Evolutionary conservation across 257 asterid species (phyloP), one percentile per base, ranked within the genome.

Genomic region (Verbascum thapsus): DNA sequence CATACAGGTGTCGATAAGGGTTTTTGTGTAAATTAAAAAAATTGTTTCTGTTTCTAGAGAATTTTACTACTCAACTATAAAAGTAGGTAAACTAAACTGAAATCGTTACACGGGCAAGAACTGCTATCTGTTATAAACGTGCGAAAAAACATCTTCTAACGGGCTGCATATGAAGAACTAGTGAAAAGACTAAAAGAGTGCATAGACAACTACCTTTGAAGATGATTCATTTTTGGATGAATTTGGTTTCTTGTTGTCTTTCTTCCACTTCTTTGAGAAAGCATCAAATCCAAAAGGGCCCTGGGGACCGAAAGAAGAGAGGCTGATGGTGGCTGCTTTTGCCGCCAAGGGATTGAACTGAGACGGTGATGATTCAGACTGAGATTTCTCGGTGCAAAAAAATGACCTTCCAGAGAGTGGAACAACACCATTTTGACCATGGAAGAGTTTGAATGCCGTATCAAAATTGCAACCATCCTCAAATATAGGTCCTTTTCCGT

Each of bases 381-480:
- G 76, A 44, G 72, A 54, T 63, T 75, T 82, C 74, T 77, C 90
- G 49, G 75, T 50, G 37, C 64, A 65, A 67, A 68, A 3, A 35
- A 71, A 77, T 32, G 84, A 72, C 58, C 76, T 86, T 66, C 79
- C 90, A 6, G 96, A 76, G 60, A 91, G 95, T 4, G 96, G 98
- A 53, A 91, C 96, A 11, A 83, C 94, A 30, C 98, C 96, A 41
- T 84, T 81, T 78, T 91, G 88, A 72, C 98, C 98, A 61, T 91
- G 98, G 81, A 91, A 91, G 72, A 88, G 85, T 72, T 88, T 83
- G 73, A 91, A 91, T 23, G 98, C 92, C 83, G 69, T 76, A 58
- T 86, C 95, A 73, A 91, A 91, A 78, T 91, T 88, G 71, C 92
- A 88, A 55, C 92, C 98, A 80, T 91, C 98, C 87, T 88, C 96